These are phyloP conservation scores for Knufia fluminis DNA, from an alignment of 2,329 filamentous ascomycete genomes.

Conservation along the genomic window DNA sequence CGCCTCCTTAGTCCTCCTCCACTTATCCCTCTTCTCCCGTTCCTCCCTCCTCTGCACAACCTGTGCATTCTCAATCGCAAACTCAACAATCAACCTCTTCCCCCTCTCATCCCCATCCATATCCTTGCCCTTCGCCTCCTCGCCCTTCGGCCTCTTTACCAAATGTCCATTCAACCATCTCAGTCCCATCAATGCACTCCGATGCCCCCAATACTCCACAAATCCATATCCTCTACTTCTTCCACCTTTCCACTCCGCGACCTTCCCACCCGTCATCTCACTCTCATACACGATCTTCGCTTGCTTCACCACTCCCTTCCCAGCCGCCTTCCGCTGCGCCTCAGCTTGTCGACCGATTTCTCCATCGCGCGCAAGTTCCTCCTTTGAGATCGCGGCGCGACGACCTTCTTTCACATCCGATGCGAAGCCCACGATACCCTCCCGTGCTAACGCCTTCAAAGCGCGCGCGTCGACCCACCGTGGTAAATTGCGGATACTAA, in stretches of 20 bases:
- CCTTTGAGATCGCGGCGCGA: constrained; percentile 73
- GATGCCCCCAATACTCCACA: constrained; percentile 89
- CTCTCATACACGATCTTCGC: constrained; percentile 93
- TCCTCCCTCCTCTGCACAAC: constrained; percentile 73
- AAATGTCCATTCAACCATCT: constrained; percentile 81
- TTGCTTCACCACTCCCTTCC: constrained; percentile 81
- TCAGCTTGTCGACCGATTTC: constrained; percentile 75
- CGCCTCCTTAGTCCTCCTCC: constrained; percentile 26
- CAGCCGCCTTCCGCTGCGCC: constrained; percentile 65
- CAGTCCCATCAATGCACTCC: constrained; percentile 88
- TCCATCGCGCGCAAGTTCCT: constrained; percentile 72
- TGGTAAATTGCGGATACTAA: constrained; percentile 86
- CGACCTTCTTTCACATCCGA: constrained; percentile 72
- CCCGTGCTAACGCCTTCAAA: constrained; percentile 79
- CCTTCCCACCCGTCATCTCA: constrained; percentile 66
- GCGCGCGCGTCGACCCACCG: constrained; percentile 74
- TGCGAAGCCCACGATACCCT: constrained; percentile 91
- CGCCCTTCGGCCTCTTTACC: constrained; percentile 32
- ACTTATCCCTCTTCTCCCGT: constrained; percentile 41
- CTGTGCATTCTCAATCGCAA: constrained; percentile 95
- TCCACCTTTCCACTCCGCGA: constrained; percentile 66
- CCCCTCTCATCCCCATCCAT: constrained; percentile 56
- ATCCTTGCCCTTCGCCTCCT: constrained; percentile 12
- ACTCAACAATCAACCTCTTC: constrained; percentile 87
- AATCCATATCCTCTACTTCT: constrained; percentile 92